Evolutionary conservation across 768 basidiomycete species (phyloP).

Genomic region (Dioszegia crocea): DNA sequence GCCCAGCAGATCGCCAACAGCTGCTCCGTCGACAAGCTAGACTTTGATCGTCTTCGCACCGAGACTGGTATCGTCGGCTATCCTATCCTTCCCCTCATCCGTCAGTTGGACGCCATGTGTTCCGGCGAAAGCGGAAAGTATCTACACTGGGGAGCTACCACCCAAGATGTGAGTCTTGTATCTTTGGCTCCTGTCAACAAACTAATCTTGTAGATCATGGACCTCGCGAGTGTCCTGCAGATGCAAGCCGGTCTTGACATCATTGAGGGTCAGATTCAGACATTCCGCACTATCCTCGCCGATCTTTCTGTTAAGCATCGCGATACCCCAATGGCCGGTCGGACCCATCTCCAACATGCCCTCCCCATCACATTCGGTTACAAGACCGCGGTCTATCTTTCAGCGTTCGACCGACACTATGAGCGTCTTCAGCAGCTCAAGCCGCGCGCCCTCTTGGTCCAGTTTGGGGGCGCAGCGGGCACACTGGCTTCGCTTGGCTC

Average conservation of each 20-base stretch:
- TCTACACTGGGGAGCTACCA: slow-evolving; percentile 3
- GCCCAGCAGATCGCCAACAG: neutral
- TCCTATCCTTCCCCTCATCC: slow-evolving; percentile 10
- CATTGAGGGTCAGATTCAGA: slow-evolving; percentile 11
- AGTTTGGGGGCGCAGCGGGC: slow-evolving; percentile 9
- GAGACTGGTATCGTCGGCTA: slow-evolving; percentile 16
- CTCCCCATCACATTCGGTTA: slow-evolving; percentile 18
- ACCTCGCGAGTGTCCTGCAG: slow-evolving; percentile 8
- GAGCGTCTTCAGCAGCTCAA: slow-evolving; percentile 13
- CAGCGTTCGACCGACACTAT: slow-evolving; percentile 5
- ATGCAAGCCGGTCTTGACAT: slow-evolving; percentile 7
- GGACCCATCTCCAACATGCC: slow-evolving; percentile 17
- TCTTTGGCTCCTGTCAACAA: neutral
- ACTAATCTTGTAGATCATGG: slow-evolving; percentile 2
- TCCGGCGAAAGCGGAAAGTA: slow-evolving; percentile 4
- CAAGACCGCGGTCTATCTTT: slow-evolving; percentile 11
- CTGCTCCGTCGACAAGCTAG: slow-evolving; percentile 1
- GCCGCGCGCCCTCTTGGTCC: neutral
- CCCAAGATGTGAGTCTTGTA: slow-evolving; percentile 3
- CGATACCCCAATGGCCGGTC: slow-evolving; percentile 10
- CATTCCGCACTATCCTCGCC: slow-evolving; percentile 6
- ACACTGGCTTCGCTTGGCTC: slow-evolving; percentile 5
- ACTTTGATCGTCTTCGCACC: slow-evolving; percentile 7
- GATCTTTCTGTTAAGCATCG: slow-evolving; percentile 1
- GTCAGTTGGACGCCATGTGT: slow-evolving; percentile 11